phyloP scores from a whole-genome alignment of 2,329 filamentous ascomycete genomes.

The Hypoxylon sp. region DNA sequence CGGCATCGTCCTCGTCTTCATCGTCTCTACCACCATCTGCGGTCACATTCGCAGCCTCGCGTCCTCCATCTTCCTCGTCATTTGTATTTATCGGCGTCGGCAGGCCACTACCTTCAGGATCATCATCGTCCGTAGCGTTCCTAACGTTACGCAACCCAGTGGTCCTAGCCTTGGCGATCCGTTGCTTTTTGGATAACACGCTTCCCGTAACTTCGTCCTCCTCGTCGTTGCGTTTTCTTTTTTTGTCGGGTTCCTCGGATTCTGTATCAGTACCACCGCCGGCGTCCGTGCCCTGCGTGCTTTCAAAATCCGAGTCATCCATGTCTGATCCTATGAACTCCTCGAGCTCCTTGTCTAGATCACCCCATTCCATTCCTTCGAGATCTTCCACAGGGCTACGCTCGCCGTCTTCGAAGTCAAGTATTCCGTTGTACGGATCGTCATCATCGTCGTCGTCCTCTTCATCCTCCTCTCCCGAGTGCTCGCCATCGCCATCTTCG shows the following conservation, averaged over 20 bases:
- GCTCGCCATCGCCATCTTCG: conserved; percentile 58
- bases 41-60: conserved; percentile 29
- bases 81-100: conserved; percentile 54
- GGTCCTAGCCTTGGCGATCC: conserved; percentile 54
- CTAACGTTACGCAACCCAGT: conserved; percentile 57
- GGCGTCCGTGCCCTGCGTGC: conserved; percentile 46
- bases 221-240: conserved; percentile 46
- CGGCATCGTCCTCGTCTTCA: conserved; percentile 43
- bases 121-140: conserved; percentile 50
- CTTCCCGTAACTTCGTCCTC: conserved; percentile 49
- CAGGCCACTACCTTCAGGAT: conserved; percentile 50
- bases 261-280: conserved; percentile 49
- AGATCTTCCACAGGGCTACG: conserved; percentile 50
- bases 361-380: conserved; percentile 51
- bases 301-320: conserved; percentile 61
- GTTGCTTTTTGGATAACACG: conserved; percentile 57
- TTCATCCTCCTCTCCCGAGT: conserved; percentile 53
- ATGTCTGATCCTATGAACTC: conserved; percentile 70
- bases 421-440: conserved; percentile 60
- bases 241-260: conserved; percentile 51
- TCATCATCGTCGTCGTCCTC: conserved; percentile 51
- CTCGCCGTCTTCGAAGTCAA: conserved; percentile 59
- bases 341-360: conserved; percentile 70
- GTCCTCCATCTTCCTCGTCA: conserved; percentile 57
- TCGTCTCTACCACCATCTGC: conserved; percentile 40